Evolutionary conservation across 2,329 filamentous ascomycete species (phyloP).

Genomic region (Ceratocystis colombiana): DNA sequence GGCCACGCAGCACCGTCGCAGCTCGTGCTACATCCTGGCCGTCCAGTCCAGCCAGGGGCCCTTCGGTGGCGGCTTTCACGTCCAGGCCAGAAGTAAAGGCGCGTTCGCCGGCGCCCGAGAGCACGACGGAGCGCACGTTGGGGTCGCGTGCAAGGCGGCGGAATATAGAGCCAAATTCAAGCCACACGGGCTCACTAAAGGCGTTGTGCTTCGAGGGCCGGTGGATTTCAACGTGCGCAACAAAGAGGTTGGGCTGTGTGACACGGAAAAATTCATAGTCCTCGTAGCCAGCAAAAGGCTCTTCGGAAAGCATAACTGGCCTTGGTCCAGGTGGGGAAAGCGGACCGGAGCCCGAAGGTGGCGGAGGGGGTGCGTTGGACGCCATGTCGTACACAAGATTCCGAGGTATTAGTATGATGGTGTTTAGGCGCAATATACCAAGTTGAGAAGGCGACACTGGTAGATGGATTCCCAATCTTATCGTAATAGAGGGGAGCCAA

Average conservation of each 20-base stretch:
- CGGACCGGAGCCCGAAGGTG: not conserved
- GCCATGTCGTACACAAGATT: slow-evolving; percentile 9
- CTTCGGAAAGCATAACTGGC: slow-evolving; percentile 15
- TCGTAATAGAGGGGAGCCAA: not conserved
- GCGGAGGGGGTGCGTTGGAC: slow-evolving; percentile 14
- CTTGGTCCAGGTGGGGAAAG: slow-evolving; percentile 27
- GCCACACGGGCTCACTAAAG: slow-evolving; percentile 77
- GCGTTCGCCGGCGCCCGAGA: slow-evolving; percentile 70
- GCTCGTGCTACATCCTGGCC: slow-evolving; percentile 52
- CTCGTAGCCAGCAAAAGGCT: slow-evolving; percentile 35
- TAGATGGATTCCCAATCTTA: not conserved
- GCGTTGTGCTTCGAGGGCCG: slow-evolving; percentile 78
- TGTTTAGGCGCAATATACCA: not conserved
- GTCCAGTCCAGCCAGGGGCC: slow-evolving; percentile 35
- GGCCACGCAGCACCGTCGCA: slow-evolving; percentile 51
- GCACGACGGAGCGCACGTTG: slow-evolving; percentile 62
- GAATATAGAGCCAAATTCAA: slow-evolving; percentile 67
- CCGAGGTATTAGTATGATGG: not conserved
- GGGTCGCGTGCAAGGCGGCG: slow-evolving; percentile 59
- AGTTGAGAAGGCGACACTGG: not conserved
- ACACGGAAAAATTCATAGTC: slow-evolving; percentile 60
- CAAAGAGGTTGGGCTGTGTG: slow-evolving; percentile 58
- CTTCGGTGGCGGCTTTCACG: slow-evolving; percentile 53
- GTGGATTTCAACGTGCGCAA: slow-evolving; percentile 90
- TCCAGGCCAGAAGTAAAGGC: slow-evolving; percentile 85